These are phyloP conservation scores for Paecilomyces formosus DNA, from an alignment of 2,329 filamentous ascomycete species.

Conservation along the genomic window DNA sequence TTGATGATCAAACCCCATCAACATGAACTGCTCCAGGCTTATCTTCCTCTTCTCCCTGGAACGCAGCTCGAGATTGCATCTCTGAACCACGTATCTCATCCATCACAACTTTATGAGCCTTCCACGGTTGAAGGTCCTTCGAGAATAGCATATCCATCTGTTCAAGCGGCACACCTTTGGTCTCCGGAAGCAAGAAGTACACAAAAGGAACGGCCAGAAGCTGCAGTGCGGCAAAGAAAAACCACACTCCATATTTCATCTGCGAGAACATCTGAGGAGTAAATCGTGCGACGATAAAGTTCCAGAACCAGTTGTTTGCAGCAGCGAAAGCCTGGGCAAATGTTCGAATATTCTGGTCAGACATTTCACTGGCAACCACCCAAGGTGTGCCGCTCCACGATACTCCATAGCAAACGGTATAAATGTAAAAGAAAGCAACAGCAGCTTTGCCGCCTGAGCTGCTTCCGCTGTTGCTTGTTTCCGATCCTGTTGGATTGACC, in stretches of 20 bases:
- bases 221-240: constrained; percentile 59
- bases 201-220: constrained; percentile 48
- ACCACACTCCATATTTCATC: constrained; percentile 51
- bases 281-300: constrained; percentile 10
- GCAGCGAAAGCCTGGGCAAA: constrained; percentile 60
- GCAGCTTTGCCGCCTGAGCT: constrained; percentile 33
- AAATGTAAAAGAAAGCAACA: constrained; percentile 63
- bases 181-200: constrained; percentile 55
- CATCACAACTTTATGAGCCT: background rate
- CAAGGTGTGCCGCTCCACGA: constrained; percentile 69
- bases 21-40: background rate
- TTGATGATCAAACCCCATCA: background rate
- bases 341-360: constrained; percentile 56
- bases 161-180: constrained; percentile 55
- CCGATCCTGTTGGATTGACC: constrained; percentile 22
- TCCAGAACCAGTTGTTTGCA: constrained; percentile 10
- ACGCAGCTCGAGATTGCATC: background rate
- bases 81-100: background rate
- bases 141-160: constrained; percentile 54
- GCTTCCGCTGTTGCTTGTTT: constrained; percentile 10
- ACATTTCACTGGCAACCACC: constrained; percentile 64
- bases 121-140: constrained; percentile 1
- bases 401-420: constrained; percentile 65
- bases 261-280: constrained; percentile 21
- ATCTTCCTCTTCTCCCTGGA: background rate